These are phyloP conservation scores for Heritiera littoralis DNA, from an alignment of 345 rosid species.

Conservation along the genomic window DNA sequence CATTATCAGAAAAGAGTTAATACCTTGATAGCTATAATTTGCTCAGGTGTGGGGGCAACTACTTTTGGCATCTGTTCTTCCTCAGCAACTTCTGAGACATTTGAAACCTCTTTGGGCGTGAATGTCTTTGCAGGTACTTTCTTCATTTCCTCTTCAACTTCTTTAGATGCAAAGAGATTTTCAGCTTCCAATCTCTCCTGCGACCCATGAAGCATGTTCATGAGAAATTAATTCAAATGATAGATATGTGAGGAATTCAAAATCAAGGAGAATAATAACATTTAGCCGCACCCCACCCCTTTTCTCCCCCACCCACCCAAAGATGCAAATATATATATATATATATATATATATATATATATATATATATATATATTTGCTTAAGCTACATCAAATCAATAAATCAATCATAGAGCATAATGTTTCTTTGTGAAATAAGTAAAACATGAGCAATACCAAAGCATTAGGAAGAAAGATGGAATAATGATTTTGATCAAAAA, in stretches of 20 bases:
- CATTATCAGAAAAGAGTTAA: not conserved
- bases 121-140: slow-evolving; percentile 58
- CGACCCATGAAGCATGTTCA: slow-evolving; percentile 25
- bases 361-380: not conserved
- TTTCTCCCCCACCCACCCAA: not conserved
- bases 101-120: slow-evolving; percentile 60
- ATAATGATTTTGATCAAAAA: not conserved
- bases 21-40: slow-evolving; percentile 96
- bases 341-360: not conserved
- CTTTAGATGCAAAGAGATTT: slow-evolving; percentile 79
- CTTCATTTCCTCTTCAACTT: slow-evolving; percentile 83
- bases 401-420: not conserved
- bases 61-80: slow-evolving; percentile 65
- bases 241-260: not conserved
- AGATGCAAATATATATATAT: not conserved
- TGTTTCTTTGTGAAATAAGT: not conserved
- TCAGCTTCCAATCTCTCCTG: slow-evolving; percentile 95
- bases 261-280: not conserved
- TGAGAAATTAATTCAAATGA: slow-evolving; percentile 1
- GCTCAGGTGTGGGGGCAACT: slow-evolving; percentile 93
- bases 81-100: slow-evolving; percentile 52
- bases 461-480: not conserved
- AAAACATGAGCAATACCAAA: not conserved
- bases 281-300: not conserved
- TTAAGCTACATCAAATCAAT: not conserved